phyloP scores from a whole-genome alignment of 139 green algal species.

The Desmodesmus armatus region DNA sequence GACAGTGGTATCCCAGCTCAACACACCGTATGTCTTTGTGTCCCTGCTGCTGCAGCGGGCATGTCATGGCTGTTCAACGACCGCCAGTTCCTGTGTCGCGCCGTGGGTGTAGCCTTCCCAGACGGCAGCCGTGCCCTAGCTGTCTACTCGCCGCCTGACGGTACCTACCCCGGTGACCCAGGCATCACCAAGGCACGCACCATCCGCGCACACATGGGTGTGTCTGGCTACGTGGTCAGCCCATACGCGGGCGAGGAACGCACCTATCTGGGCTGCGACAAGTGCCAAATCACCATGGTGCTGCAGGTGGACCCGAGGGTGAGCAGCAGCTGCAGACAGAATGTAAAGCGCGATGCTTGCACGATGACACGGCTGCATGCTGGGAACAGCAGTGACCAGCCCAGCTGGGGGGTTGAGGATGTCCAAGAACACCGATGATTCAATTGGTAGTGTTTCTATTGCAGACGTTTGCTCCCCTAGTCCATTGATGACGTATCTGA shows the following conservation, averaged over 20 bases:
- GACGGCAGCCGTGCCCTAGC: conserved; percentile 31
- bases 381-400: no score
- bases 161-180: not conserved
- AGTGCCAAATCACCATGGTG: conserved; percentile 44
- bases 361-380: no score
- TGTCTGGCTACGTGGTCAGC: conserved; percentile 33
- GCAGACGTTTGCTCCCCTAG: no score
- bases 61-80: conserved; percentile 44
- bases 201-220: conserved; percentile 42
- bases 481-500: no score
- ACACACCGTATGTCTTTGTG: not conserved
- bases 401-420: no score
- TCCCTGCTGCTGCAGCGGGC: not conserved
- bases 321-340: no score
- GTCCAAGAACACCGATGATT: no score
- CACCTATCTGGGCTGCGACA: conserved; percentile 4
- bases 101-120: conserved; percentile 18
- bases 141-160: conserved; percentile 5
- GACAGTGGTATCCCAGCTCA: not conserved
- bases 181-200: conserved; percentile 9
- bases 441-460: no score
- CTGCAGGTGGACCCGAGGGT: conserved; percentile 38
- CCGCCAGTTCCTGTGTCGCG: conserved; percentile 19
- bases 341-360: no score
- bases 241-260: conserved; percentile 25